phyloP scores from a whole-genome alignment of 2,329 filamentous ascomycete species.

The Curvularia sp. region DNA sequence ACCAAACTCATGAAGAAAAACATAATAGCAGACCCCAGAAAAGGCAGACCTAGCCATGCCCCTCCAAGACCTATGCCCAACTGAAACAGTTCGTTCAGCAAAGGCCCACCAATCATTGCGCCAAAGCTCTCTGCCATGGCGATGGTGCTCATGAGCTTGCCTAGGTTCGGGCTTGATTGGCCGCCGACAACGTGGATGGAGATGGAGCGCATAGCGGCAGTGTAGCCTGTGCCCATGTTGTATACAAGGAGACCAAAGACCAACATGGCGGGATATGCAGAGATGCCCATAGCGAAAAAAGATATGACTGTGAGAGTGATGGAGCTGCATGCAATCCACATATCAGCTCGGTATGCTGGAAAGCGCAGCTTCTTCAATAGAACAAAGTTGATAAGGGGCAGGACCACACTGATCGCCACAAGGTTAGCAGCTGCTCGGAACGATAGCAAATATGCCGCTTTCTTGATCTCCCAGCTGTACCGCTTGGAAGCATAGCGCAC shows the following conservation, averaged over 20 bases:
- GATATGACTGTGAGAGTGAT: slow-evolving; percentile 54
- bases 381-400: slow-evolving; percentile 53
- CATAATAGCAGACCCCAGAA: slow-evolving; percentile 33
- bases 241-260: slow-evolving; percentile 56
- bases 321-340: slow-evolving; percentile 56
- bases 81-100: slow-evolving; percentile 56
- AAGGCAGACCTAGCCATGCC: slow-evolving; percentile 58
- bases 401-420: slow-evolving; percentile 54
- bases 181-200: slow-evolving; percentile 58
- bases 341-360: slow-evolving; percentile 53
- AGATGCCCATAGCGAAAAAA: slow-evolving; percentile 56
- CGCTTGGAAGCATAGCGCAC: slow-evolving; percentile 62
- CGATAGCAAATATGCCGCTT: slow-evolving; percentile 52
- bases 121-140: slow-evolving; percentile 58
- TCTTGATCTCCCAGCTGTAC: slow-evolving; percentile 57
- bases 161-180: slow-evolving; percentile 53
- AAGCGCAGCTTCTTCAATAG: slow-evolving; percentile 48
- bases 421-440: slow-evolving; percentile 58
- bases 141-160: slow-evolving; percentile 58
- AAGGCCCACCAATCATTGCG: slow-evolving; percentile 55
- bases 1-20: slow-evolving; percentile 36
- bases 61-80: slow-evolving; percentile 56
- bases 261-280: slow-evolving; percentile 52
- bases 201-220: slow-evolving; percentile 55
- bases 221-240: slow-evolving; percentile 58